phyloP scores from a whole-genome alignment of 306 rosid genomes.

The Lathyrus oleraceus region DNA sequence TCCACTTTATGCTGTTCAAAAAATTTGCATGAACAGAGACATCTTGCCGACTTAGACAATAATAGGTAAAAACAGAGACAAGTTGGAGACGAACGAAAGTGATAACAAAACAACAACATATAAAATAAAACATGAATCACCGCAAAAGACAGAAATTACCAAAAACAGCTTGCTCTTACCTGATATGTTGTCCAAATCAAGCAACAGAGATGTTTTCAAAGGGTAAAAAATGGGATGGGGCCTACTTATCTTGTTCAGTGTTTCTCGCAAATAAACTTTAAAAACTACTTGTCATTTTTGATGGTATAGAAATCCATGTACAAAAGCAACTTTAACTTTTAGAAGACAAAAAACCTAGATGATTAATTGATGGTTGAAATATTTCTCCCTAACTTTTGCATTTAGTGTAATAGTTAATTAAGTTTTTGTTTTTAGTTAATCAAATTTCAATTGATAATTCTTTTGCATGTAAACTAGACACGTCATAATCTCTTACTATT shows the following conservation, averaged over 20 bases:
- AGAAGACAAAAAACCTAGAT: conserved; percentile 10
- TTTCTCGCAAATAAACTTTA: conserved; percentile 31
- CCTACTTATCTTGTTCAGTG: conserved; percentile 39
- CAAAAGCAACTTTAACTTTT: conserved; percentile 28
- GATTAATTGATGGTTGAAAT: neutral
- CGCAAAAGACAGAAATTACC: conserved; percentile 37
- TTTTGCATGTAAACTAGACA: no score
- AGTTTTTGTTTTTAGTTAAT: neutral
- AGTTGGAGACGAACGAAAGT: neutral
- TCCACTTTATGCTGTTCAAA: no score
- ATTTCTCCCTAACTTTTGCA: neutral
- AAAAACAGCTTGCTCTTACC: conserved; percentile 21
- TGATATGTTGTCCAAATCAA: conserved; percentile 23
- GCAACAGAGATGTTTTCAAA: conserved; percentile 9
- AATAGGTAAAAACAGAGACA: neutral
- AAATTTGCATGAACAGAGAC: no score
- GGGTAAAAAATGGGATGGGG: conserved; percentile 37
- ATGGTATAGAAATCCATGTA: conserved; percentile 20
- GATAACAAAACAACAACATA: neutral
- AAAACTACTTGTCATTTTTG: conserved; percentile 27
- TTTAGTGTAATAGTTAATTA: neutral
- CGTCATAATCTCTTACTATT: no score
- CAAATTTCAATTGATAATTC: neutral
- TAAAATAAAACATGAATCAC: neutral
- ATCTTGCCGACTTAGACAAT: no score